A percentile compares a stretch with the other conserved stretches of the same genome.
Conservation (phyloP, 768 basidiomycete genomes). For the Solioccasus polychromus region DNA sequence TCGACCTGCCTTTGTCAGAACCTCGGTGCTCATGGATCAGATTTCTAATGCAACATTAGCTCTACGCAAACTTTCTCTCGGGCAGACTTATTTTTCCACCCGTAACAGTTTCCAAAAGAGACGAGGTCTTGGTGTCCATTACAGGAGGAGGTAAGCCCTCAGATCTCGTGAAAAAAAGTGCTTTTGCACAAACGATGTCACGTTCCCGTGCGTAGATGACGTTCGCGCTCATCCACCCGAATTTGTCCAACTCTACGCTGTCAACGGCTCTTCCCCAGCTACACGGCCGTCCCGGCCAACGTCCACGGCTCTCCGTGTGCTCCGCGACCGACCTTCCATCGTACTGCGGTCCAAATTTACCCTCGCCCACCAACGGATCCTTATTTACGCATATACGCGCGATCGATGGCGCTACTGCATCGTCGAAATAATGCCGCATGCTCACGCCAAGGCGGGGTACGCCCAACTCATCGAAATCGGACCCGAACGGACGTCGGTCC, state of each 20-base stretch:
- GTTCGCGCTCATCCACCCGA: conserved; percentile 12
- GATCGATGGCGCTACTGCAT: conserved; percentile 28
- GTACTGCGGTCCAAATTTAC: conserved; percentile 30
- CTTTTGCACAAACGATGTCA: too few relatives aligned
- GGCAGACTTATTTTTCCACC: conserved; percentile 22
- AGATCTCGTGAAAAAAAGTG: background rate
- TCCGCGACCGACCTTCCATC: conserved; percentile 28
- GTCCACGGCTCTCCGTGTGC: conserved; percentile 22
- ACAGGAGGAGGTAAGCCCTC: conserved; percentile 19
- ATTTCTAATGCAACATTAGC: conserved; percentile 14
- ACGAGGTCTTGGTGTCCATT: conserved; percentile 23
- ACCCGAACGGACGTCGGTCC: conserved; percentile 15
- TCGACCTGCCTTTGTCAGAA: too few relatives aligned
- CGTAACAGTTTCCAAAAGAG: conserved; percentile 9
- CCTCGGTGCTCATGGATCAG: background rate
- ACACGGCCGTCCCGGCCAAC: conserved; percentile 2
- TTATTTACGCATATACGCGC: conserved; percentile 26
- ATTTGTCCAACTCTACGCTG: conserved; percentile 20
- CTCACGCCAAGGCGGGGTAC: conserved; percentile 33
- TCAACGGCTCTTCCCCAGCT: conserved; percentile 23
- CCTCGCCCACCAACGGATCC: conserved; percentile 33
- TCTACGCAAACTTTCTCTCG: conserved; percentile 22
- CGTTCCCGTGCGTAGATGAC: conserved; percentile 24
- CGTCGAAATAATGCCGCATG: conserved; percentile 29
- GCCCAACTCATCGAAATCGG: conserved; percentile 30